Base-by-base conservation (phyloP, 805 yeast species). In the Peterozyma xylosa region DNA sequence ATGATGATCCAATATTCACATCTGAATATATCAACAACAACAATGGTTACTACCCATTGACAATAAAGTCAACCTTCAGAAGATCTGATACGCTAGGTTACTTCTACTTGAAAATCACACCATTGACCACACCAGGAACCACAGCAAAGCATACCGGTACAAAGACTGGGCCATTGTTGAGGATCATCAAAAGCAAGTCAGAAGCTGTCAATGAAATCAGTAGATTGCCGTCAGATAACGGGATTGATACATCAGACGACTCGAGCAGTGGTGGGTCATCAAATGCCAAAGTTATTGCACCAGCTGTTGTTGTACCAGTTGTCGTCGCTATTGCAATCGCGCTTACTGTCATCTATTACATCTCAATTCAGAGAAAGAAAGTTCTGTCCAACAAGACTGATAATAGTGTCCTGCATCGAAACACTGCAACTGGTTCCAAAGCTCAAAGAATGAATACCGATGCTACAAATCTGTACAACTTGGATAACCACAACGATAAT, bases 231-330 rank as follows among this genome's bases (percentile, higher is more conserved):
- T 65, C 72, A 0, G 75, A 70, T 39, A 67, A 65, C 42, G 63
- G 59, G 6, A 44, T 46, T n/a, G 40, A 46, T n/a, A 38, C 53
- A 13, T 45, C 56, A 2, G 33, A 15, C 15, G 45, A 56, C 2
- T 39, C 53, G n/a, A 30, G 30, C 35, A 35, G 45, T 10, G 38
- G 44, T 6, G 17, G 41, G 1, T 42, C 48, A 5, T 35, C 39
- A 18, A 41, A 34, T 18, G 60, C 58, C 14, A 59, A 58, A 42
- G 54, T 52, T 2, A 64, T 68, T 37, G 71, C 63, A 11, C 72
- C 73, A 42, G 71, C 72, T 11, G 72, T 69, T 11, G 62, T 68
- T 17, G 68, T 68, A 10, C 73, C 73, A 39, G 64, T 69, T 7
- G 59, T 67, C 11, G 67, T 56, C 3, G 55, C 62, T 16, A 48